These are phyloP conservation scores for Xylaria sp. DNA, from an alignment of 2,329 filamentous ascomycete species.

Conservation along the genomic window DNA sequence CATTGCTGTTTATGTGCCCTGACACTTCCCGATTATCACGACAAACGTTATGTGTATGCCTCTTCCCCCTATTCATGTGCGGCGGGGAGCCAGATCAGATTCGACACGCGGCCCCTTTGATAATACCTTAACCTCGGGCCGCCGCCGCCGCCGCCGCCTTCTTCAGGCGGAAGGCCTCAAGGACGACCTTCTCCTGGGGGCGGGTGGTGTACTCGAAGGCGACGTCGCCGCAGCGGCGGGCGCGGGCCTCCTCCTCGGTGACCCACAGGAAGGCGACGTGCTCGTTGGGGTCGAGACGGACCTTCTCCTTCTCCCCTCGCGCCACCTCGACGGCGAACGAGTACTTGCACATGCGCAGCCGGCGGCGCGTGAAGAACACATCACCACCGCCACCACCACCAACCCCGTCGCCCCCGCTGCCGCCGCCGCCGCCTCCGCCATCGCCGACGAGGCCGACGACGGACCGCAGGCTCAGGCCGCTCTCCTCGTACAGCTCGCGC, in stretches of 20 bases:
- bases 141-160: conserved; percentile 15
- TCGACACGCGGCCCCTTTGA: too few relatives aligned
- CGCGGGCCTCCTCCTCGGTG: conserved; percentile 36
- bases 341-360: conserved; percentile 32
- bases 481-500: conserved; percentile 48
- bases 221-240: conserved; percentile 28
- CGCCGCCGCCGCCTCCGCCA: too few relatives aligned
- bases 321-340: conserved; percentile 35
- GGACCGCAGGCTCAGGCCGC: conserved; percentile 35
- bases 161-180: conserved; percentile 29
- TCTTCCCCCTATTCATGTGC: too few relatives aligned
- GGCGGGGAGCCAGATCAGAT: too few relatives aligned
- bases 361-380: conserved; percentile 24
- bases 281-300: conserved; percentile 39
- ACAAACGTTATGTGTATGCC: too few relatives aligned
- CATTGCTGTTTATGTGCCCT: too few relatives aligned
- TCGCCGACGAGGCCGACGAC: conserved; percentile 29
- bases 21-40: too few relatives aligned
- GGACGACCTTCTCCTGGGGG: conserved; percentile 27
- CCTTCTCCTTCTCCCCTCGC: too few relatives aligned
- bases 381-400: conserved; percentile 26
- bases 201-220: conserved; percentile 31
- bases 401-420: conserved; percentile 18
- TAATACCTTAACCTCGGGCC: too few relatives aligned
- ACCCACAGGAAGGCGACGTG: conserved; percentile 39